Base-by-base conservation (phyloP, 2,329 filamentous ascomycete species). In the Phialophora expanda region DNA sequence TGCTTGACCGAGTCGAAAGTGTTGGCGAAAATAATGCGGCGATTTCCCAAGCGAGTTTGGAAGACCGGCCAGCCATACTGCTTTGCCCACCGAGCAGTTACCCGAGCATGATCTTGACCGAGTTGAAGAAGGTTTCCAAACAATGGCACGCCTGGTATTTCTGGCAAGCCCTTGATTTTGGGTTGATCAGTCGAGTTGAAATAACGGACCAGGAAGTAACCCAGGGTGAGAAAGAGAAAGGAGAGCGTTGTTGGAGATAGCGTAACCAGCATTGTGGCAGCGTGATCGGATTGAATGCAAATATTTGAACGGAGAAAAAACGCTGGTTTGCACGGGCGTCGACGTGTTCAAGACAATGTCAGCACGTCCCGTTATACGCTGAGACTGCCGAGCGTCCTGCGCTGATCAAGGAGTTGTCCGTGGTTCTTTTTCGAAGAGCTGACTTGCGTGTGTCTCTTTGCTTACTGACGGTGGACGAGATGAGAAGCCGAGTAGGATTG, bases 11-110 rank as follows among this genome's bases (percentile, higher is more conserved):
- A 86, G 22, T 91, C 88, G 73, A 92, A 93, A 1, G 86, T 88
- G 72, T 94, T 94, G 68, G 90, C 90, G 73, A 92, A 92, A 34
- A 94, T 82, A 66, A 93, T 88, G 65, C 90, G 84, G 82, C 88
- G 65, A 55, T 73, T 73, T 34, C 71, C 71, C 41, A 73, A 61
- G 48, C 71, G 65, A 30, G 69, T 71, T 71, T 90, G 88, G 70
- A 89, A 90, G 12, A 89, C 87, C 1, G 85, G 84, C 71, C 71
- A 72, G 0, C 87, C 87, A 61, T 86, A 89, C 66, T 85, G 83
- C 69, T 85, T 83, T 2, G 83, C 86, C 84, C 87, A 87, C 74
- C 81, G 79, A 17, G 80, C 81, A 1, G 86, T 80, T 28, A 83
- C 79, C 32, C 81, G 80, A 7, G 87, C 83, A 78, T 89, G 84